These are phyloP conservation scores for Suillus fuscotomentosus DNA, from an alignment of 768 basidiomycete genomes.

Conservation along the genomic window DNA sequence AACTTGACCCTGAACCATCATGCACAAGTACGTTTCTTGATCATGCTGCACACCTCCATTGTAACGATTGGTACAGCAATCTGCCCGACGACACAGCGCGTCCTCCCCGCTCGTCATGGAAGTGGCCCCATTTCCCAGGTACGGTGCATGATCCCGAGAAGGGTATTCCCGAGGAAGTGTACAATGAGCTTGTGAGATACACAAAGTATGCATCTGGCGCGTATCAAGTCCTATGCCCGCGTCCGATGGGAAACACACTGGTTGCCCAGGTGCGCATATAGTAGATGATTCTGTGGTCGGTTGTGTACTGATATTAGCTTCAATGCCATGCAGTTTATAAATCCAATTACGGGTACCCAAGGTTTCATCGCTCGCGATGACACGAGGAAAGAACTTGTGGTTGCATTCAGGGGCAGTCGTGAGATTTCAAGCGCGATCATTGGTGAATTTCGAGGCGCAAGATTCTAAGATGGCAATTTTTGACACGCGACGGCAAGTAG, in stretches of 20 bases:
- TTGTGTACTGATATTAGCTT: conserved; percentile 1
- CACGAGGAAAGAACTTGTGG: conserved; percentile 37
- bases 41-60: not conserved
- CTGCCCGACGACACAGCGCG: not conserved
- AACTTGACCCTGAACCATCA: conserved; percentile 2
- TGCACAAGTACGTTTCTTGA: not conserved
- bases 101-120: conserved; percentile 2
- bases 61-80: not conserved
- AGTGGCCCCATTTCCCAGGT: conserved; percentile 26
- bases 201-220: conserved; percentile 51
- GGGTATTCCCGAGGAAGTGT: conserved; percentile 36
- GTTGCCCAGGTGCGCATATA: conserved; percentile 36
- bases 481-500: conserved; percentile 14
- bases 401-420: conserved; percentile 41
- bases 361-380: conserved; percentile 48
- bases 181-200: conserved; percentile 43
- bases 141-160: conserved; percentile 16
- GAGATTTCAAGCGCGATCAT: conserved; percentile 19
- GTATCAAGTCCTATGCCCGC: conserved; percentile 45
- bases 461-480: not conserved
- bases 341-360: conserved; percentile 37
- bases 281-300: not conserved
- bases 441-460: conserved; percentile 9
- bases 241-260: conserved; percentile 47
- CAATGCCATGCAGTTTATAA: conserved; percentile 30